Conservation (phyloP, 1,284 basidiomycete species). For the Schizopora paradoxa region DNA sequence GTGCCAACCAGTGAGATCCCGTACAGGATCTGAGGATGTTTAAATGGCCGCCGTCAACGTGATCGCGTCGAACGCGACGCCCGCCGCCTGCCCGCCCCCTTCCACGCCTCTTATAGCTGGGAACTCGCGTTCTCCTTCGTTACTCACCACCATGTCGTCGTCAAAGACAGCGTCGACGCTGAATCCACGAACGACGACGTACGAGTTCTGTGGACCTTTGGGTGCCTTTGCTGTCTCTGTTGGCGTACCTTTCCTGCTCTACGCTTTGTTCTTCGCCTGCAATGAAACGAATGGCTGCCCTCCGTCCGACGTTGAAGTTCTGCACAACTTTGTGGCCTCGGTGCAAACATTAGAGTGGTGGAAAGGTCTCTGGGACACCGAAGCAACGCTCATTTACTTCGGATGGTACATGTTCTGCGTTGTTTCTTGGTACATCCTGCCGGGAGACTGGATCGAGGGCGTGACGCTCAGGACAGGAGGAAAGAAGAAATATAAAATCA, state of each 20-base stretch:
- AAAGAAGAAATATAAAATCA: conserved; percentile 88
- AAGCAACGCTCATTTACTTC: conserved; percentile 74
- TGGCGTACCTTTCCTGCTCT: conserved; percentile 69
- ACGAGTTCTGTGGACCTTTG: conserved; percentile 84
- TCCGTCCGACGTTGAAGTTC: conserved; percentile 43
- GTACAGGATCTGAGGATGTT: too few species aligned
- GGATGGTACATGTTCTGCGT: conserved; percentile 91
- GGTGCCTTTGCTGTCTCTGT: conserved; percentile 74
- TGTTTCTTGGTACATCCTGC: conserved; percentile 77
- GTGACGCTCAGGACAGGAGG: conserved; percentile 73
- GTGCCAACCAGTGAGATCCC: too few species aligned
- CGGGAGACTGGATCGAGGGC: conserved; percentile 84
- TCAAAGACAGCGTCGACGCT: conserved; percentile 27
- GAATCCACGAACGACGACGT: conserved; percentile 64
- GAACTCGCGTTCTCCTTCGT: too few species aligned
- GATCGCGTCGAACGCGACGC: too few species aligned
- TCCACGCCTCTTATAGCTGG: too few species aligned
- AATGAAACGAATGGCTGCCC: conserved; percentile 76
- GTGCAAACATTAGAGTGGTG: conserved; percentile 57
- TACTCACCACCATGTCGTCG: neutral
- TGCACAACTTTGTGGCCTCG: conserved; percentile 40
- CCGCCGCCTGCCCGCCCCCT: too few species aligned
- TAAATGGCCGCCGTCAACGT: too few species aligned
- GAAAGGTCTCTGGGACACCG: conserved; percentile 73
- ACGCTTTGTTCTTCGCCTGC: conserved; percentile 83